A percentile compares a stretch with the other conserved stretches of the same genome.
These are phyloP conservation scores for Candida maltosa DNA, from an alignment of 805 yeast genomes.

Conservation along the genomic window DNA sequence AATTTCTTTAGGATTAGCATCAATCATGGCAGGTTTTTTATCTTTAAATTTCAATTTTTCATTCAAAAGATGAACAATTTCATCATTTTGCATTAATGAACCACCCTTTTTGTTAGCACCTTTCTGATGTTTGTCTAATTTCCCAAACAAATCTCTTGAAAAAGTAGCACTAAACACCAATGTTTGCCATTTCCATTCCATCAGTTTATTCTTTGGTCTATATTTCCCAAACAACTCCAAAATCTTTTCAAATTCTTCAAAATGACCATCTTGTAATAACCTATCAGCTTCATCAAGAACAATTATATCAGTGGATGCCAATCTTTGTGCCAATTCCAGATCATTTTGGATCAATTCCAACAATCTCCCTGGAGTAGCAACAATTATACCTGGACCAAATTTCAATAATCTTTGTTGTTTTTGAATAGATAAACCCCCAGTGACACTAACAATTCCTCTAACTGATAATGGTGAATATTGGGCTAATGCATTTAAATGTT, in stretches of 20 bases:
- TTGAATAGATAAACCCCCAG: conserved; percentile 94
- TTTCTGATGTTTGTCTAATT: conserved; percentile 46
- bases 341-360: conserved; percentile 73
- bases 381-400: conserved; percentile 74
- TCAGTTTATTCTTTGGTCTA: conserved; percentile 38
- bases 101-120: conserved; percentile 24
- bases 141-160: conserved; percentile 75
- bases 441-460: conserved; percentile 67
- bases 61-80: conserved; percentile 62
- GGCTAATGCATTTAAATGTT: conserved; percentile 63
- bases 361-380: conserved; percentile 95
- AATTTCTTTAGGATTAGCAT: conserved; percentile 81
- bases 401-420: conserved; percentile 81
- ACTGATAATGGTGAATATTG: conserved; percentile 49
- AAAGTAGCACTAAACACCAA: conserved; percentile 95
- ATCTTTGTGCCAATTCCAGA: conserved; percentile 37
- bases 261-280: conserved; percentile 91
- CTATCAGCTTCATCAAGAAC: conserved; percentile 97
- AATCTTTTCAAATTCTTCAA: conserved; percentile 82
- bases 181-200: conserved; percentile 64
- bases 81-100: conserved; percentile 45
- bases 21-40: conserved; percentile 66
- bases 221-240: conserved; percentile 57
- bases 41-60: conserved; percentile 70
- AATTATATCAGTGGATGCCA: conserved; percentile 46